phyloP scores from a whole-genome alignment of 1,284 basidiomycete genomes.

The Taiwanofungus camphoratus region DNA sequence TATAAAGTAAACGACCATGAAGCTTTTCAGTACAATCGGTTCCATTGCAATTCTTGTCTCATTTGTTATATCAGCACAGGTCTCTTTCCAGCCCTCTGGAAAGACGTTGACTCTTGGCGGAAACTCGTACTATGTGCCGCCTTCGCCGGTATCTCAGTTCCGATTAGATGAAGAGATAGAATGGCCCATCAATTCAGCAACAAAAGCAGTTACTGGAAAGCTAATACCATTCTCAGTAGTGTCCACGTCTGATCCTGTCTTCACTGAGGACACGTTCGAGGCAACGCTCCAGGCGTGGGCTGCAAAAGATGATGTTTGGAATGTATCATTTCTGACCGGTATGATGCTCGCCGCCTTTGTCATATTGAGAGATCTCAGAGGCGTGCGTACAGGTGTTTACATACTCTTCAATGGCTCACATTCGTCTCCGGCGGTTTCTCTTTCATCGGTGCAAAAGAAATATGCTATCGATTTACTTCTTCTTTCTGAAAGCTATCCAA shows the following conservation, averaged over 20 bases:
- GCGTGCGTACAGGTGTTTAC: slow-evolving; percentile 17
- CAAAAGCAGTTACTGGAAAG: not conserved
- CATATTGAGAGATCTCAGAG: not conserved
- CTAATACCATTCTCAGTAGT: slow-evolving; percentile 27
- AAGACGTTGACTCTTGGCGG: slow-evolving; percentile 20
- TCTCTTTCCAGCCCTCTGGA: slow-evolving; percentile 13
- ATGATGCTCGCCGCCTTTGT: not conserved
- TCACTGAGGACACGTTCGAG: slow-evolving; percentile 17
- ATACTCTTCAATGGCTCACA: slow-evolving; percentile 19
- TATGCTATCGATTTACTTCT: slow-evolving; percentile 19
- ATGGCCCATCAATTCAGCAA: slow-evolving; percentile 4
- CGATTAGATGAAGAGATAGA: slow-evolving; percentile 2
- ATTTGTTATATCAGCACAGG: slow-evolving; percentile 5
- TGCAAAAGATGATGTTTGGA: slow-evolving; percentile 26
- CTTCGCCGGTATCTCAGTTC: slow-evolving; percentile 21
- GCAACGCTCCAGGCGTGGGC: slow-evolving; percentile 15
- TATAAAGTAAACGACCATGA: too few species aligned
- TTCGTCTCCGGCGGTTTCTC: slow-evolving; percentile 7
- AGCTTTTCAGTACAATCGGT: too few species aligned
- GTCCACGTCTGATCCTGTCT: slow-evolving; percentile 13
- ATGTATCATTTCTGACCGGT: slow-evolving; percentile 23
- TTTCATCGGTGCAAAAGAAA: slow-evolving; percentile 9
- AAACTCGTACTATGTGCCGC: slow-evolving; percentile 24
- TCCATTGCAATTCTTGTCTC: not conserved
- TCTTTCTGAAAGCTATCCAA: slow-evolving; percentile 13